phyloP scores from a whole-genome alignment of 108 stramenopile genomes.

The Nitzschia inconspicua region DNA sequence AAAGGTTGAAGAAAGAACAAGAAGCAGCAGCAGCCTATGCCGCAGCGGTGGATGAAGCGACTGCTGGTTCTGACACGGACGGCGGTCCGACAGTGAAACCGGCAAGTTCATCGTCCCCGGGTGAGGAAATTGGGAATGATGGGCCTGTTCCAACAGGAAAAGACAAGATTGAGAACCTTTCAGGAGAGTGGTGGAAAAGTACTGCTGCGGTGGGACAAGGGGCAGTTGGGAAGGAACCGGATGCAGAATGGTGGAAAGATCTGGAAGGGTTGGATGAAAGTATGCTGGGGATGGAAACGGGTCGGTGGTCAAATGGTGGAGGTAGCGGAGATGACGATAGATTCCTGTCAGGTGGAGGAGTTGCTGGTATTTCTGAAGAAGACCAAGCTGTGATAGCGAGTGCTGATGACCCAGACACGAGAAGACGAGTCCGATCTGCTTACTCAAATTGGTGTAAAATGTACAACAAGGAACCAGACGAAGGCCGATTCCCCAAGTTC shows the following conservation, averaged over 20 bases:
- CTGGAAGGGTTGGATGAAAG: slow-evolving; percentile 7
- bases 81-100: slow-evolving; percentile 9
- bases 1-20: slow-evolving; percentile 28
- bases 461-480: slow-evolving; percentile 65
- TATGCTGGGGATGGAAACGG: background rate
- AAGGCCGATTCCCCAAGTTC: slow-evolving; percentile 70
- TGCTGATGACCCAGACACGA: slow-evolving; percentile 5
- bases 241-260: slow-evolving; percentile 7
- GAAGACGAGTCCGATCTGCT: slow-evolving; percentile 60
- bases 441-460: slow-evolving; percentile 85
- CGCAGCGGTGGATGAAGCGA: slow-evolving; percentile 19
- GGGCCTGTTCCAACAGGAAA: background rate
- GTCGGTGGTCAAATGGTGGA: background rate
- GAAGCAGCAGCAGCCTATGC: slow-evolving; percentile 16
- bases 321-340: background rate
- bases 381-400: background rate
- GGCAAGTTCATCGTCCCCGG: background rate
- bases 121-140: background rate
- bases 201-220: too few relatives aligned
- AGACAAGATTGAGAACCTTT: background rate
- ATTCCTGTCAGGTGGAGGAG: background rate
- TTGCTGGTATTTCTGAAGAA: background rate
- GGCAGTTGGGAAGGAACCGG: background rate
- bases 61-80: slow-evolving; percentile 14
- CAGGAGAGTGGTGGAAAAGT: too few relatives aligned